Evolutionary conservation across 768 basidiomycete species (phyloP), one percentile per base, ranked within the genome.

Genomic region (Lactifluus echinatus): DNA sequence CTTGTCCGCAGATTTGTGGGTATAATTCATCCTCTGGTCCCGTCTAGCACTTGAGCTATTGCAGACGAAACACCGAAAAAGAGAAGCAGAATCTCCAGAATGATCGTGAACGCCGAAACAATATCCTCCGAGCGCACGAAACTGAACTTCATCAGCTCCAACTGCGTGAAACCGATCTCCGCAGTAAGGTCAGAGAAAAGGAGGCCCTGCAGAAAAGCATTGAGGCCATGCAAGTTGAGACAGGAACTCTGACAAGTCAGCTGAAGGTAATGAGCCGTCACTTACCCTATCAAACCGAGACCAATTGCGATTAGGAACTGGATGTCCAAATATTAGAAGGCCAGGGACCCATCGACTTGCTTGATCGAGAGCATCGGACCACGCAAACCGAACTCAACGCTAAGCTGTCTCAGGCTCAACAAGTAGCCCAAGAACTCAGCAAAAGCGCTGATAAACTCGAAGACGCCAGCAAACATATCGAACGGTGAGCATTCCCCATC

Each of bases 1-100:
- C n/a, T 67, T 94, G 23, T 74, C 77, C 1, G 73, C 72, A 15
- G 76, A 85, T 59, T 75, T 92, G 93, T 95, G 64, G 66, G 82
- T 70, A n/a, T 53, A 43, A 23, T 26, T 45, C 29, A 2, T 43
- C 43, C 42, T 44, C n/a, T 33, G 2, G 23, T 39, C n/a, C 53
- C 5, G 8, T 36, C 46, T 24, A 8, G 8, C n/a, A 42, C 61
- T 31, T 56, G 47, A 19, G 42, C 50, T 24, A 2, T 55, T 45
- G 39, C 61, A 90, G 88, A 28, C 85, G 83, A n/a, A 69, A 74
- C 36, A 76, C 77, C 61, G 87, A 89, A 44, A 77, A 81, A 53
- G 84, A 89, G 59, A 79, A 76, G 62, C 78, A 81, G 59, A 68
- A 70, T 17, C 66, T 90, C 23, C 69, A 71, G 57, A 72, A 71